Conservation (phyloP, 371 early-diverging fungal genomes). For the Rhizopus microsporus region DNA sequence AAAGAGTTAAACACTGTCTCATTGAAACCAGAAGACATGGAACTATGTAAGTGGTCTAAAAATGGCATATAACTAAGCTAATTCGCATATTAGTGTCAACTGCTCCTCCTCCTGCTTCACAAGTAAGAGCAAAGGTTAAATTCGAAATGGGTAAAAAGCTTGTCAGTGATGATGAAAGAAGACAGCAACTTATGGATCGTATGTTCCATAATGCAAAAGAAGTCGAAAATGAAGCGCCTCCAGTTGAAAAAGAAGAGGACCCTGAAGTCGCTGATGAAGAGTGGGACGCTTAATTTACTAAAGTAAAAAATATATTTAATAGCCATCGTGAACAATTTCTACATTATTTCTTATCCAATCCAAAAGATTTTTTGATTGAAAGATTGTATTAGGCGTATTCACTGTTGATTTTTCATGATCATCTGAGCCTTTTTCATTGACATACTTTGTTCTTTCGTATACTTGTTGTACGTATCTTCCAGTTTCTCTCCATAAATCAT, state of each 20-base stretch:
- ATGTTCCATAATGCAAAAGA: conserved; percentile 59
- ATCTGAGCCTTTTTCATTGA: neutral
- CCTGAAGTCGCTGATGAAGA: conserved; percentile 32
- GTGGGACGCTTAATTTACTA: conserved; percentile 22
- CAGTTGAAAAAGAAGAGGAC: conserved; percentile 20
- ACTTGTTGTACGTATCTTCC: conserved; percentile 1
- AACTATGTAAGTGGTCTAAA: conserved; percentile 41
- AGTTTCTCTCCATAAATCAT: neutral
- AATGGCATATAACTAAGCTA: too few species aligned
- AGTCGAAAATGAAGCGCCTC: conserved; percentile 35
- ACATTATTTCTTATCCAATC: conserved; percentile 18
- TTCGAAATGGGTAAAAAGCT: conserved; percentile 42
- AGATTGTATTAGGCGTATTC: neutral
- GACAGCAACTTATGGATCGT: conserved; percentile 53
- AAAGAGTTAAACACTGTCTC: conserved; percentile 34
- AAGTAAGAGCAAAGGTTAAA: conserved; percentile 36
- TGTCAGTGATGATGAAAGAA: conserved; percentile 42
- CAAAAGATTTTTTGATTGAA: neutral
- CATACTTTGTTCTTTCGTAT: neutral
- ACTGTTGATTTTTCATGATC: neutral
- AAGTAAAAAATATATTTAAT: neutral
- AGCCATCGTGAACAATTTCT: conserved; percentile 3
- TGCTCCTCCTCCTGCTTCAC: conserved; percentile 49
- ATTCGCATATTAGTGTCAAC: conserved; percentile 28
- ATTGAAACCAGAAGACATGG: conserved; percentile 64